Evolutionary conservation across 768 basidiomycete species (phyloP).

Genomic region (Trametes gibbosa): DNA sequence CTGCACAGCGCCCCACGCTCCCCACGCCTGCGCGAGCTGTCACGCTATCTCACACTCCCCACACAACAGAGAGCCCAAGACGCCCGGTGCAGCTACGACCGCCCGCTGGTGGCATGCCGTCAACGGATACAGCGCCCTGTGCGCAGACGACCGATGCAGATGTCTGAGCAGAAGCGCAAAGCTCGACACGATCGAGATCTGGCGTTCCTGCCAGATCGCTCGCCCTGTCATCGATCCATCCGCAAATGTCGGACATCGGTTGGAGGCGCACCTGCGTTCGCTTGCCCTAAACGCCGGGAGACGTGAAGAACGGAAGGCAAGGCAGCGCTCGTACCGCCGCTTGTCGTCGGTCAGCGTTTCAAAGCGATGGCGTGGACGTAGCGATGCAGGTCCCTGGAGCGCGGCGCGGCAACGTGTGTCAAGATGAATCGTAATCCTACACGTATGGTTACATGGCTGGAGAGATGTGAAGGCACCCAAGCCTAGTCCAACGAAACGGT

Average conservation of each 20-base stretch:
- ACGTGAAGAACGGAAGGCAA: constrained; percentile 1
- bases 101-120: neutral
- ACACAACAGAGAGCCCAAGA: neutral
- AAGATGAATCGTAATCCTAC: neutral
- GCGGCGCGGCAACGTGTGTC: neutral
- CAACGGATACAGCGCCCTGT: neutral
- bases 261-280: neutral
- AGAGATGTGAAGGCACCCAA: neutral
- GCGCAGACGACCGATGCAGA: neutral
- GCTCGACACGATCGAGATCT: neutral
- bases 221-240: constrained; percentile 1
- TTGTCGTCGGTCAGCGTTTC: neutral
- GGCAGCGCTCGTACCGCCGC: neutral
- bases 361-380: neutral
- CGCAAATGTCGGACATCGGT: constrained; percentile 10
- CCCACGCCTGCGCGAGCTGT: neutral
- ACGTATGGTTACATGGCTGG: constrained; percentile 6
- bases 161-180: neutral
- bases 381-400: neutral
- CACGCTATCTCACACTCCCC: neutral
- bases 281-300: neutral
- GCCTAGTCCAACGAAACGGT: constrained; percentile 36
- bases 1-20: neutral
- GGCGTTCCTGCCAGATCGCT: neutral
- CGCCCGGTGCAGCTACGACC: neutral